Conservation (phyloP, 768 basidiomycete species). For the Pisolithus microcarpus region DNA sequence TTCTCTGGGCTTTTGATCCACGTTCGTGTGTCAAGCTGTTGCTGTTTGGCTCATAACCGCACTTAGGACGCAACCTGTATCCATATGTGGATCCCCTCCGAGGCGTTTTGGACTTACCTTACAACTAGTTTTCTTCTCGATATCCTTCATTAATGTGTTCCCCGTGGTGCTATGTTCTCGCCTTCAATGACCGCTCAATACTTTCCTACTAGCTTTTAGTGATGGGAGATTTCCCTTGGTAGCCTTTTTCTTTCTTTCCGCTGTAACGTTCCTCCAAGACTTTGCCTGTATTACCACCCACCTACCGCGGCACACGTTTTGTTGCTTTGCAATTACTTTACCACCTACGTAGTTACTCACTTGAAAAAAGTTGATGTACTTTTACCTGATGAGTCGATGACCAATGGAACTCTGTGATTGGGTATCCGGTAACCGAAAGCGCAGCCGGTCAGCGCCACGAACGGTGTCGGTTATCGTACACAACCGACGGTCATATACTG, state of each 20-base stretch:
- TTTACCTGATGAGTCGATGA: not conserved
- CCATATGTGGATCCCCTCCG: constrained; percentile 16
- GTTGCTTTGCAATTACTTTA: not conserved
- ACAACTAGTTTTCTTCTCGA: not conserved
- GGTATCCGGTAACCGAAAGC: too few relatives aligned
- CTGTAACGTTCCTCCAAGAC: constrained; percentile 6
- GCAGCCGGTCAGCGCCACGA: too few relatives aligned
- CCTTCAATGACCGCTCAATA: not conserved
- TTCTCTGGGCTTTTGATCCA: constrained; percentile 6
- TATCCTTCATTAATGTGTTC: not conserved
- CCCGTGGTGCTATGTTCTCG: not conserved
- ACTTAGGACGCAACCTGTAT: constrained; percentile 17
- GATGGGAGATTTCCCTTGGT: too few relatives aligned
- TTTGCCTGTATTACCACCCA: constrained; percentile 3
- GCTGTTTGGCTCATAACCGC: too few relatives aligned
- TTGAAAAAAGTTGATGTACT: not conserved
- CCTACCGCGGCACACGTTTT: not conserved
- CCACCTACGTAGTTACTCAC: not conserved
- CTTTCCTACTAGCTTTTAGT: not conserved
- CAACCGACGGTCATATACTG: too few relatives aligned
- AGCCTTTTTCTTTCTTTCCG: too few relatives aligned
- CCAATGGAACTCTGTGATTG: too few relatives aligned
- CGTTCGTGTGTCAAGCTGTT: not conserved
- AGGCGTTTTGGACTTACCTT: not conserved
- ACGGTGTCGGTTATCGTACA: too few relatives aligned